Percentiles rank a stretch among this genome's conserved stretches.
These are phyloP conservation scores for Eucalyptus cloeziana DNA, from an alignment of 345 rosid genomes.

Conservation along the genomic window DNA sequence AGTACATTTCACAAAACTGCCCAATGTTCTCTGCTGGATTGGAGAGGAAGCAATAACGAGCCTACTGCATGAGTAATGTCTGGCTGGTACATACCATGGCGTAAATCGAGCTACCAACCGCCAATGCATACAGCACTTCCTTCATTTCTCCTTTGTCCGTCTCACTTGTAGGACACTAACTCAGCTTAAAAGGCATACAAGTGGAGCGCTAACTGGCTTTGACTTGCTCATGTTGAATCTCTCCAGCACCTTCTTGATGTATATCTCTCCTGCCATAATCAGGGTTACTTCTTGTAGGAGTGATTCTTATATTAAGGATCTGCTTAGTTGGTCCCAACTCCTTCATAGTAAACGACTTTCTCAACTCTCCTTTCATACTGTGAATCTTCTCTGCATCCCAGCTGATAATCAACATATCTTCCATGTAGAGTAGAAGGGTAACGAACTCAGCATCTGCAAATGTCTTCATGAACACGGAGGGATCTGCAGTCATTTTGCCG, in stretches of 20 bases:
- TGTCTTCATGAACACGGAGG: neutral
- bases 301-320: neutral
- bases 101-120: neutral
- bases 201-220: neutral
- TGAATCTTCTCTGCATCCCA: neutral
- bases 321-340: neutral
- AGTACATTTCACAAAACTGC: neutral
- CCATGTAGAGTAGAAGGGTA: neutral
- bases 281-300: neutral
- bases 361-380: neutral
- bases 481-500: neutral
- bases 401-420: neutral
- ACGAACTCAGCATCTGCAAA: neutral
- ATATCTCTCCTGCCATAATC: neutral
- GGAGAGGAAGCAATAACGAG: neutral
- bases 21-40: neutral
- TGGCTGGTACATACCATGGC: neutral
- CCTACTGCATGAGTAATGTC: neutral
- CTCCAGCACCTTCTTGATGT: neutral
- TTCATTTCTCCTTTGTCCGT: neutral
- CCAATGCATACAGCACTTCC: neutral
- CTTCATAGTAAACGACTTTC: neutral
- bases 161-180: neutral
- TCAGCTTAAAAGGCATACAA: neutral
- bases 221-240: neutral